Conservation (phyloP, 1,284 basidiomycete genomes). For the Heliocybe sulcata region DNA sequence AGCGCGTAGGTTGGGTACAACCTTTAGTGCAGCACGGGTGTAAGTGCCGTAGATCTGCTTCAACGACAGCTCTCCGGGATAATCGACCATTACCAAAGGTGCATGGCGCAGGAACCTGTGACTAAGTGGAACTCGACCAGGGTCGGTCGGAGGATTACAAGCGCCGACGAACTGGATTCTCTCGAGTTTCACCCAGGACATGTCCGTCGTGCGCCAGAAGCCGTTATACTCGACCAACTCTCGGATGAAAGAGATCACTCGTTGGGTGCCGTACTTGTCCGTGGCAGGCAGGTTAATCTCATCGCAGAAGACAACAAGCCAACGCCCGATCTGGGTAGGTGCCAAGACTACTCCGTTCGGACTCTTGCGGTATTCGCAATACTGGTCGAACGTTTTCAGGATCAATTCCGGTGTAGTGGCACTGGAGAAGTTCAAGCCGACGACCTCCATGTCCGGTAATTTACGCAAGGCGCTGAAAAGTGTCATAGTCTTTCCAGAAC, state of each 20-base stretch:
- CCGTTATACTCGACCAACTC: slow-evolving; percentile 95
- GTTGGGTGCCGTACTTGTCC: slow-evolving; percentile 98
- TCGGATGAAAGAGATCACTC: slow-evolving; percentile 97
- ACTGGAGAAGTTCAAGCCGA: slow-evolving; percentile 98
- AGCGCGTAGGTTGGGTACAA: slow-evolving; percentile 87
- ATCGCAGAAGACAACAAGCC: slow-evolving; percentile 99
- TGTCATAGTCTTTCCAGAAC: slow-evolving; percentile 99
- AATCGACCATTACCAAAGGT: slow-evolving; percentile 99
- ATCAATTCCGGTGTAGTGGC: slow-evolving; percentile 98
- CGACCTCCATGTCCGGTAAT: slow-evolving; percentile 97
- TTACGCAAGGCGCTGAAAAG: slow-evolving; percentile 98
- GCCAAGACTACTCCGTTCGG: slow-evolving; percentile 94
- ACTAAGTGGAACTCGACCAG: slow-evolving; percentile 95
- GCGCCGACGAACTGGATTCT: slow-evolving; percentile 99
- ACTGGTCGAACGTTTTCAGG: slow-evolving; percentile 99
- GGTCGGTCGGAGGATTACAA: slow-evolving; percentile 99
- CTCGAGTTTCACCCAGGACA: slow-evolving; percentile 97
- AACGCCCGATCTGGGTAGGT: slow-evolving; percentile 92
- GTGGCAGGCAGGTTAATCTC: slow-evolving; percentile 98
- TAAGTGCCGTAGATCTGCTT: slow-evolving; percentile 99
- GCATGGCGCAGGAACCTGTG: slow-evolving; percentile 98
- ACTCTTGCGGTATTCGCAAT: slow-evolving; percentile 98
- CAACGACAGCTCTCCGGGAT: slow-evolving; percentile 94
- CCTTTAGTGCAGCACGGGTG: slow-evolving; percentile 93
- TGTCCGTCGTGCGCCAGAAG: slow-evolving; percentile 93